phyloP scores from a whole-genome alignment of 768 basidiomycete species.

The Inosperma sp. region DNA sequence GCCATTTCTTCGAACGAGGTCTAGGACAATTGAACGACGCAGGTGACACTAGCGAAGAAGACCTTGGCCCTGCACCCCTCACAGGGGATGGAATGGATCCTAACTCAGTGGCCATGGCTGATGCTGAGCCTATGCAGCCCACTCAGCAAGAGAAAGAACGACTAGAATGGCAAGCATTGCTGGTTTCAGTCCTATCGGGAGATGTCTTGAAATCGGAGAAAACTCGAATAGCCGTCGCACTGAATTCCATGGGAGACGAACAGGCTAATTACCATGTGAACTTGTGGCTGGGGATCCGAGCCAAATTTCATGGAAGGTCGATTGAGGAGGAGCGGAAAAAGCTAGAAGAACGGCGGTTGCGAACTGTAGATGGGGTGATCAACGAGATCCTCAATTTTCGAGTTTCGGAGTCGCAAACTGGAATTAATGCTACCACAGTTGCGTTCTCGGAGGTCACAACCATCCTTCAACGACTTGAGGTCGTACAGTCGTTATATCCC shows the following conservation, averaged over 20 bases:
- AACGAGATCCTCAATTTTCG: constrained; percentile 79
- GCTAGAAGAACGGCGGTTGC: constrained; percentile 78
- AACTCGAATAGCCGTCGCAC: constrained; percentile 79
- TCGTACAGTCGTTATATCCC: constrained; percentile 84
- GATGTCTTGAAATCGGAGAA: constrained; percentile 96
- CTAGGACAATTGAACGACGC: constrained; percentile 62
- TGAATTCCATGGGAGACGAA: constrained; percentile 66
- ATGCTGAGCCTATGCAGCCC: constrained; percentile 61
- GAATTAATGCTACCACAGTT: constrained; percentile 35
- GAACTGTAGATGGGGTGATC: constrained; percentile 76
- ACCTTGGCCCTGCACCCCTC: constrained; percentile 41
- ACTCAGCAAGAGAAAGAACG: constrained; percentile 75
- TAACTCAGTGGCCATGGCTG: constrained; percentile 48
- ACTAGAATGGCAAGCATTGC: constrained; percentile 93
- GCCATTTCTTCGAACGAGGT: constrained; percentile 73
- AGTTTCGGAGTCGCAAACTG: constrained; percentile 38
- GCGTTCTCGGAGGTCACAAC: constrained; percentile 60
- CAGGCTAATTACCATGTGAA: constrained; percentile 62
- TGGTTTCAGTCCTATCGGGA: constrained; percentile 87
- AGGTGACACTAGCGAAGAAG: constrained; percentile 73
- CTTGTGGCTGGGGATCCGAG: constrained; percentile 88
- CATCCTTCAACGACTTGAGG: constrained; percentile 70
- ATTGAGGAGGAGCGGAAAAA: constrained; percentile 78
- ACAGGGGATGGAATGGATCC: constrained; percentile 43
- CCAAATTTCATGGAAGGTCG: constrained; percentile 74